phyloP scores from a whole-genome alignment of 257 asterid species.

The Lavandula angustifolia region DNA sequence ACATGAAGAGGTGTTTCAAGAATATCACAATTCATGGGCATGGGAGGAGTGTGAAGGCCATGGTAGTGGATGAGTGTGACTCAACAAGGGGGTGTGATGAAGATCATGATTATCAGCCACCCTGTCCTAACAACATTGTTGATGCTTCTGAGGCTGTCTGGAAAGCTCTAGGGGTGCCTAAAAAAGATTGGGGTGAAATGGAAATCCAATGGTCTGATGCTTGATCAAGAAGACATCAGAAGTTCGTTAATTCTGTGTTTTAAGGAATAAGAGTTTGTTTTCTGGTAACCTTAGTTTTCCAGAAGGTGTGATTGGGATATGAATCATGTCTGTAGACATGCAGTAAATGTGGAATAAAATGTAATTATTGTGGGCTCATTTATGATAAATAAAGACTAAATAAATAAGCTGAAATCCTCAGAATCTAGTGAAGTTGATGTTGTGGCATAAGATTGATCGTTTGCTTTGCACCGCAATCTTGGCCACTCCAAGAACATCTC shows the following conservation, averaged over 20 bases:
- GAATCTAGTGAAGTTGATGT: no score
- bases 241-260: background rate
- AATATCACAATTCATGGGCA: constrained; percentile 39
- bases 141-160: constrained; percentile 52
- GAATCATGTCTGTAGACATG: no score
- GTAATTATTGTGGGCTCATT: background rate
- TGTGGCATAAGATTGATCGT: no score
- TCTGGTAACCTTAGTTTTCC: background rate
- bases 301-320: background rate
- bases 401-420: background rate
- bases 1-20: constrained; percentile 37
- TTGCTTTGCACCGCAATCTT: no score
- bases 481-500: no score
- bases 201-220: constrained; percentile 40
- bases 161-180: constrained; percentile 42
- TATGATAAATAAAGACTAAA: no score
- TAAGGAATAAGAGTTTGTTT: background rate
- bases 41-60: constrained; percentile 42
- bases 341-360: no score
- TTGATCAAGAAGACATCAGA: background rate
- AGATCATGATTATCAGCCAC: constrained; percentile 50
- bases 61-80: constrained; percentile 54
- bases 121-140: constrained; percentile 45
- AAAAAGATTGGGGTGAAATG: constrained; percentile 32
- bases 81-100: constrained; percentile 48